A percentile compares a stretch with the other conserved stretches of the same genome.
Conservation (phyloP, 331 rosid species). For the Quercus phellos region DNA sequence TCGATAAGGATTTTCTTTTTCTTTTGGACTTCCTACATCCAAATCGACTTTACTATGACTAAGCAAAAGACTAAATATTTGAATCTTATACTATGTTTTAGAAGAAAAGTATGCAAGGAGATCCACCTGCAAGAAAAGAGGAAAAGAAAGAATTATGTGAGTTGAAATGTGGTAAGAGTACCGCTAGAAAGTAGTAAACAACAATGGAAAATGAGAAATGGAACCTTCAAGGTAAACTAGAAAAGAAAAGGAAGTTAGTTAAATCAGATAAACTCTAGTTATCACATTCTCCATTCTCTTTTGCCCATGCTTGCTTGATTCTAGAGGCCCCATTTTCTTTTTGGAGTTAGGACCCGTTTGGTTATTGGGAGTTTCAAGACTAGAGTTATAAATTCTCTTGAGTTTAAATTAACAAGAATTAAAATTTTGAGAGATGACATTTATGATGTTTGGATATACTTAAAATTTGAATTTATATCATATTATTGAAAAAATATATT, state of each 20-base stretch:
- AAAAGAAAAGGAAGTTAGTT: not conserved
- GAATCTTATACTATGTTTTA: not conserved
- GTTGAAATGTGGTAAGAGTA: not conserved
- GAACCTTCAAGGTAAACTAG: not conserved
- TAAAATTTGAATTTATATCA: too few species aligned
- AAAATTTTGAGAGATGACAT: too few species aligned
- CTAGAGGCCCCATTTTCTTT: not conserved
- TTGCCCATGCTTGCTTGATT: not conserved
- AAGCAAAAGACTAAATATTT: not conserved
- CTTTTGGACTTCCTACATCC: not conserved
- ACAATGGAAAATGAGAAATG: not conserved
- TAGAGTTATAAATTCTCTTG: too few species aligned
- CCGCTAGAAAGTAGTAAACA: not conserved
- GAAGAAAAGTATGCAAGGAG: not conserved
- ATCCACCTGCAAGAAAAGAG: slow-evolving; percentile 2
- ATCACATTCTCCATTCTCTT: not conserved
- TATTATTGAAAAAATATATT: too few species aligned
- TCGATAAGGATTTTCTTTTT: not conserved
- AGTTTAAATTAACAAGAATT: too few species aligned
- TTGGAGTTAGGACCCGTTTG: not conserved
- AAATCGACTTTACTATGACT: not conserved
- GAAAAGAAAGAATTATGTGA: not conserved
- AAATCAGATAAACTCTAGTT: not conserved
- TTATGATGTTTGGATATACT: too few species aligned
- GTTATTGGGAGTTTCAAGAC: not conserved